Evolutionary conservation across 2,329 filamentous ascomycete genomes (phyloP).

Genomic region (Xylariales sp.): DNA sequence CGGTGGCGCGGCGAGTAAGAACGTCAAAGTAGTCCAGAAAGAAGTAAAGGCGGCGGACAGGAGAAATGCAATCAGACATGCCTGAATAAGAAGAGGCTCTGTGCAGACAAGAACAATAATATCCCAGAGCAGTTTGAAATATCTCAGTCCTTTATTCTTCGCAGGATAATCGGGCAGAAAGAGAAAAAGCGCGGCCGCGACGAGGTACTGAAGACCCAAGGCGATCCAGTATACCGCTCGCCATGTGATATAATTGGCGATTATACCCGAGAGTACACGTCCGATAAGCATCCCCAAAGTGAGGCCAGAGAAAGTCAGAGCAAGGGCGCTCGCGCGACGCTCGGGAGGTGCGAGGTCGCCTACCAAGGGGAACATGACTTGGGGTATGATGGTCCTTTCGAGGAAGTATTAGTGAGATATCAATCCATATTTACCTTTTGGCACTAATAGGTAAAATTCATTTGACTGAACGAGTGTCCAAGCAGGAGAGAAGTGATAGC

Average conservation of each 20-base stretch:
- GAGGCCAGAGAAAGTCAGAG: slow-evolving; percentile 61
- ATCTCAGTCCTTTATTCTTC: slow-evolving; percentile 57
- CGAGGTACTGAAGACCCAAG: slow-evolving; percentile 58
- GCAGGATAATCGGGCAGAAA: slow-evolving; percentile 69
- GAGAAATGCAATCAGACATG: slow-evolving; percentile 37
- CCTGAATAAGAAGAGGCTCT: slow-evolving; percentile 59
- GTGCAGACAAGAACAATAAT: slow-evolving; percentile 53
- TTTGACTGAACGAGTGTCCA: too few species aligned
- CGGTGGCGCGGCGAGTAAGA: slow-evolving; percentile 66
- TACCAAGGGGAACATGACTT: slow-evolving; percentile 65
- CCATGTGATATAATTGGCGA: slow-evolving; percentile 63
- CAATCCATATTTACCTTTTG: too few species aligned
- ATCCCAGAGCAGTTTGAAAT: slow-evolving; percentile 54
- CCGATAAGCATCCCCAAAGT: slow-evolving; percentile 63
- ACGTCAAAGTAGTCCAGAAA: slow-evolving; percentile 73
- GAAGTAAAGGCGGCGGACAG: slow-evolving; percentile 54
- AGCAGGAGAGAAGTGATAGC: too few species aligned
- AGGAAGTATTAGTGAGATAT: too few species aligned
- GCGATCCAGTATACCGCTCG: slow-evolving; percentile 64
- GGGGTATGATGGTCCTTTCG: slow-evolving; percentile 32
- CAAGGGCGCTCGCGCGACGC: slow-evolving; percentile 57
- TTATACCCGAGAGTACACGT: slow-evolving; percentile 63
- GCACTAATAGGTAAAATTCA: too few species aligned
- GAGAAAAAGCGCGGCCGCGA: slow-evolving; percentile 56
- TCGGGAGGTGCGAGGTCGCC: slow-evolving; percentile 62